Evolutionary conservation across 352 stramenopile species (phyloP).

Genomic region (Pythium brachiatum): DNA sequence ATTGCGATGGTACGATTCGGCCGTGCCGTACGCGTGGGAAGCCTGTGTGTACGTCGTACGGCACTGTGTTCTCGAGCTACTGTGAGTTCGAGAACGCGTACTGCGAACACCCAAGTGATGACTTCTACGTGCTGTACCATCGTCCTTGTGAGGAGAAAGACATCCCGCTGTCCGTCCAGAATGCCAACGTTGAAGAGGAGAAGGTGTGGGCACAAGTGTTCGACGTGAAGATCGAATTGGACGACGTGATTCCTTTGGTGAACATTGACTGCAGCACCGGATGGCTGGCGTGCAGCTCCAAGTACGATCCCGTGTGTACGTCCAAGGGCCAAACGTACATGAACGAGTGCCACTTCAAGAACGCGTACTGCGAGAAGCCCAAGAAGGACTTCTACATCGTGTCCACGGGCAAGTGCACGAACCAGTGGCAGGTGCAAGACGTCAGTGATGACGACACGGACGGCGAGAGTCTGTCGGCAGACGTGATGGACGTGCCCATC

Average conservation of each 20-base stretch:
- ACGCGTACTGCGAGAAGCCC: slow-evolving; percentile 9
- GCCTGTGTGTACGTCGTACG: slow-evolving; percentile 57
- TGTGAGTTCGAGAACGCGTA: slow-evolving; percentile 52
- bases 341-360: slow-evolving; percentile 8
- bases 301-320: slow-evolving; percentile 3
- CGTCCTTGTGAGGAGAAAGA: slow-evolving; percentile 10
- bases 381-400: slow-evolving; percentile 3
- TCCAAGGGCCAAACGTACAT: slow-evolving; percentile 8
- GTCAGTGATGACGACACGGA: not conserved
- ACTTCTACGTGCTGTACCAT: slow-evolving; percentile 23
- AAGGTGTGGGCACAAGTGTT: not conserved
- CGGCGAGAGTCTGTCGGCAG: not conserved
- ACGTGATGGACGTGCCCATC: slow-evolving; percentile 9
- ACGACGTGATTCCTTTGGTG: not conserved
- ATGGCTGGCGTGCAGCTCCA: not conserved
- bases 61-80: slow-evolving; percentile 52
- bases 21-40: not conserved
- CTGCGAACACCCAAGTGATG: slow-evolving; percentile 33
- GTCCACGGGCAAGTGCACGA: not conserved
- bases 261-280: not conserved
- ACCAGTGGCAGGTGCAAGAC: not conserved
- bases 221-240: slow-evolving; percentile 1
- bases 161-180: slow-evolving; percentile 2
- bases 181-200: not conserved
- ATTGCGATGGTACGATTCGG: slow-evolving; percentile 33